phyloP scores from a whole-genome alignment of 257 asterid species.

The Eucommia ulmoides region DNA sequence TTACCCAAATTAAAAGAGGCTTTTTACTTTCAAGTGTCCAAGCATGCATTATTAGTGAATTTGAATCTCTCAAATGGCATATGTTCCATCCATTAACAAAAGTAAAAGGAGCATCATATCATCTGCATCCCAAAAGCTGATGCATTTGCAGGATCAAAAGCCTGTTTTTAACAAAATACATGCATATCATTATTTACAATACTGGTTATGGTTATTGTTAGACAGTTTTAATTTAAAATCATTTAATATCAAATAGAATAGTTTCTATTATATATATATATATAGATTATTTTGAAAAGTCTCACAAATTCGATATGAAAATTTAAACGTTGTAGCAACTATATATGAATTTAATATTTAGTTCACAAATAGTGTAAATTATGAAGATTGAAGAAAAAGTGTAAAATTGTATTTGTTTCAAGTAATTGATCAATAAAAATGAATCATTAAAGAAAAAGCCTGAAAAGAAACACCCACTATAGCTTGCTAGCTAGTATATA shows the following conservation, averaged over 20 bases:
- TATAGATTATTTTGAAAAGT: conserved; percentile 11
- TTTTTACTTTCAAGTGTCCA: conserved; percentile 4
- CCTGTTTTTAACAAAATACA: conserved; percentile 18
- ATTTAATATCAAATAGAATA: conserved; percentile 12
- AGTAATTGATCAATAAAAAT: background rate
- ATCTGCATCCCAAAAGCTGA: conserved; percentile 53
- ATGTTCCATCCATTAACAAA: conserved; percentile 49
- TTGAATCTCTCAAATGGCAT: conserved; percentile 18
- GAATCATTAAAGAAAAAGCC: conserved; percentile 6
- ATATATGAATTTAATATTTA: background rate
- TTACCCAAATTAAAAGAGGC: no score
- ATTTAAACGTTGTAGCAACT: background rate
- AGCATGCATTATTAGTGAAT: conserved; percentile 21
- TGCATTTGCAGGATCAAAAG: conserved; percentile 40
- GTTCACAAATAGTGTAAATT: background rate
- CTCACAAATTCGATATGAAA: background rate
- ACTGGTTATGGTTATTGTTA: no score
- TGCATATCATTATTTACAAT: no score
- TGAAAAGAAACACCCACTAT: conserved; percentile 5
- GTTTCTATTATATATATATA: conserved; percentile 7
- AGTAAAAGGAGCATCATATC: conserved; percentile 38
- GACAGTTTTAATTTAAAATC: background rate
- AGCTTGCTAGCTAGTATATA: no score
- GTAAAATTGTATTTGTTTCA: background rate
- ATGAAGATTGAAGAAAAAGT: background rate